Conservation (phyloP, 2,329 filamentous ascomycete species). For the Xenosphaeropsis pyriputrescens region DNA sequence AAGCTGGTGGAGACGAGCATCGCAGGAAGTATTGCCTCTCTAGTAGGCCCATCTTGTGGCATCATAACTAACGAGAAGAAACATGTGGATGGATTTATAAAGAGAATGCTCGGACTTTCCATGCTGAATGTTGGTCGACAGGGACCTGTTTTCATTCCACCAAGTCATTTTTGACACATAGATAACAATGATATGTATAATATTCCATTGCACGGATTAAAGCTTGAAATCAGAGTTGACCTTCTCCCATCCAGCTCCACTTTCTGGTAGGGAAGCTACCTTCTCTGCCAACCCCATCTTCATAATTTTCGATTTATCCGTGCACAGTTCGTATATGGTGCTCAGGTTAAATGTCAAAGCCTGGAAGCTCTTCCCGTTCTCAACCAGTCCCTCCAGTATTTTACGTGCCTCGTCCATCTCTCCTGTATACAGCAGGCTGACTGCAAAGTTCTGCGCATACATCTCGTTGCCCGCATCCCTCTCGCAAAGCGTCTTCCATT, state of each 20-base stretch:
- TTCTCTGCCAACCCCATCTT: slow-evolving; percentile 61
- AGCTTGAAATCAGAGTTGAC: slow-evolving; percentile 65
- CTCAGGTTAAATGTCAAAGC: slow-evolving; percentile 79
- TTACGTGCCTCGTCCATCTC: slow-evolving; percentile 55
- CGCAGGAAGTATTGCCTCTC: too few species aligned
- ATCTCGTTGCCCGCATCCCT: slow-evolving; percentile 42
- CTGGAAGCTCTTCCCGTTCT: slow-evolving; percentile 51
- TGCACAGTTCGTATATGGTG: slow-evolving; percentile 85
- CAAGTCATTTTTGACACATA: too few species aligned
- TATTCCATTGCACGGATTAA: slow-evolving; percentile 17
- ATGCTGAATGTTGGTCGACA: too few species aligned
- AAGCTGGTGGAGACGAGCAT: too few species aligned
- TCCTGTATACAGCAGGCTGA: slow-evolving; percentile 72
- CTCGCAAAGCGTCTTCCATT: slow-evolving; percentile 40
- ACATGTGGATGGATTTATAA: too few species aligned
- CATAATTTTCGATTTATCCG: slow-evolving; percentile 54
- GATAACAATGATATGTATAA: too few species aligned
- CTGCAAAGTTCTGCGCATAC: slow-evolving; percentile 67
- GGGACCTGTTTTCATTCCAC: too few species aligned
- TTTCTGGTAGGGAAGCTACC: slow-evolving; percentile 44
- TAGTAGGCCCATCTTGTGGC: too few species aligned
- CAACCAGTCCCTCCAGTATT: slow-evolving; percentile 52
- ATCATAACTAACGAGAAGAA: too few species aligned
- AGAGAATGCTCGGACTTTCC: too few species aligned
- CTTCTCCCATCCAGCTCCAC: slow-evolving; percentile 52